phyloP scores from a whole-genome alignment of 177 flowering plant species.

The Viscum album region DNA sequence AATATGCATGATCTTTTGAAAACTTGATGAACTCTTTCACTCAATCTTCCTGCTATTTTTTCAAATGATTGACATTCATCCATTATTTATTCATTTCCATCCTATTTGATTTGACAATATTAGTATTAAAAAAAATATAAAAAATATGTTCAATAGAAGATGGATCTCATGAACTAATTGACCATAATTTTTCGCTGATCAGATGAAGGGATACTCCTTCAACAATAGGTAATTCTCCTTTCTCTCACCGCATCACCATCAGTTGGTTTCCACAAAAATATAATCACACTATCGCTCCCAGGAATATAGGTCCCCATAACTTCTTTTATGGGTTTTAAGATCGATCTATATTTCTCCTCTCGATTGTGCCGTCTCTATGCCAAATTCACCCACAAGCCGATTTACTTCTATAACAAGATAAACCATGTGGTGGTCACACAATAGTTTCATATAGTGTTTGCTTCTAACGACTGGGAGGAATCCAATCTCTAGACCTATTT shows the following conservation, averaged over 20 bases:
- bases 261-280: background rate
- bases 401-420: slow-evolving; percentile 48
- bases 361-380: slow-evolving; percentile 59
- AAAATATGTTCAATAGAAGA: too few relatives aligned
- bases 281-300: background rate
- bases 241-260: too few relatives aligned
- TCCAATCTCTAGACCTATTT: slow-evolving; percentile 32
- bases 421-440: slow-evolving; percentile 25
- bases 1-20: too few relatives aligned
- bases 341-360: slow-evolving; percentile 69
- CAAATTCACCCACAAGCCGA: slow-evolving; percentile 51
- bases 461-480: slow-evolving; percentile 44
- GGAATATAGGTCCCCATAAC: slow-evolving; percentile 40
- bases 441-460: slow-evolving; percentile 46
- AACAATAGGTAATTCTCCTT: slow-evolving; percentile 33
- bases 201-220: too few relatives aligned
- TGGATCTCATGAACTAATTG: too few relatives aligned
- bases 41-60: too few relatives aligned
- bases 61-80: too few relatives aligned
- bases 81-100: too few relatives aligned
- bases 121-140: too few relatives aligned
- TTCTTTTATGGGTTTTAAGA: slow-evolving; percentile 50
- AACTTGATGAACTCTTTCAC: too few relatives aligned
- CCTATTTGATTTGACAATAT: too few relatives aligned
- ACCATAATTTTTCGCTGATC: too few relatives aligned